Percentiles rank a stretch among this genome's conserved stretches.
phyloP scores from a whole-genome alignment of 2,329 filamentous ascomycete genomes.

The Cladosporium halotolerans region DNA sequence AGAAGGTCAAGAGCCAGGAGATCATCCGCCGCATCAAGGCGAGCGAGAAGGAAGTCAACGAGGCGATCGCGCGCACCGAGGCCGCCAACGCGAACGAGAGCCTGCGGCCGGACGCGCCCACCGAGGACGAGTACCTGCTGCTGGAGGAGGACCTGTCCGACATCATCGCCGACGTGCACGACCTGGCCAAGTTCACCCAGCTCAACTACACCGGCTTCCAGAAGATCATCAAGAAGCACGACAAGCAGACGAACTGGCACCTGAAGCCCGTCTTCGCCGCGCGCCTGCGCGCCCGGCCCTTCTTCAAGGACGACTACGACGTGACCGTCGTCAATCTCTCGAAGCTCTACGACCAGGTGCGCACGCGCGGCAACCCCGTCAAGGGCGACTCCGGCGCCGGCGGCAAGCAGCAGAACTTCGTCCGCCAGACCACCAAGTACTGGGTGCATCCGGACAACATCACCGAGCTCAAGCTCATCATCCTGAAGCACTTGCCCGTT shows the following conservation, averaged over 20 bases:
- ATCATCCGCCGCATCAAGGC: conserved; percentile 84
- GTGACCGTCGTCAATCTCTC: conserved; percentile 91
- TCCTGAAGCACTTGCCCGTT: conserved; percentile 94
- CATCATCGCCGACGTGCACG: conserved; percentile 96
- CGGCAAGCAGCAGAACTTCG: conserved; percentile 87
- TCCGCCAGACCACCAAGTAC: conserved; percentile 97
- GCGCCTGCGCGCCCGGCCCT: conserved; percentile 88
- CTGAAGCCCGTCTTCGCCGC: conserved; percentile 94
- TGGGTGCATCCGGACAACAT: conserved; percentile 99
- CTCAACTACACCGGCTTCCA: conserved; percentile 98
- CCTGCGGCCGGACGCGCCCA: conserved; percentile 45
- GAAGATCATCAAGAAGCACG: conserved; percentile 99
- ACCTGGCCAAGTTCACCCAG: conserved; percentile 95
- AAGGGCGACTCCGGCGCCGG: conserved; percentile 89
- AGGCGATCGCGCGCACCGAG: conserved; percentile 68
- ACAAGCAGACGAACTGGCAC: conserved; percentile 87
- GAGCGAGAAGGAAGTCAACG: conserved; percentile 81
- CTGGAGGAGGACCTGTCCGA: conserved; percentile 94
- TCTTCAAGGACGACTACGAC: conserved; percentile 99
- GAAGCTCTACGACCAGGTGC: conserved; percentile 87
- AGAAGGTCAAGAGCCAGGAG: conserved; percentile 94
- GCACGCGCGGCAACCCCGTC: conserved; percentile 85
- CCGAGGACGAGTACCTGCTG: conserved; percentile 88
- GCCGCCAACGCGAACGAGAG: conserved; percentile 28
- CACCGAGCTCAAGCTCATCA: conserved; percentile 94